These are phyloP conservation scores for Penicillium macrosclerotiorum DNA, from an alignment of 495 filamentous ascomycete genomes.

Conservation along the genomic window DNA sequence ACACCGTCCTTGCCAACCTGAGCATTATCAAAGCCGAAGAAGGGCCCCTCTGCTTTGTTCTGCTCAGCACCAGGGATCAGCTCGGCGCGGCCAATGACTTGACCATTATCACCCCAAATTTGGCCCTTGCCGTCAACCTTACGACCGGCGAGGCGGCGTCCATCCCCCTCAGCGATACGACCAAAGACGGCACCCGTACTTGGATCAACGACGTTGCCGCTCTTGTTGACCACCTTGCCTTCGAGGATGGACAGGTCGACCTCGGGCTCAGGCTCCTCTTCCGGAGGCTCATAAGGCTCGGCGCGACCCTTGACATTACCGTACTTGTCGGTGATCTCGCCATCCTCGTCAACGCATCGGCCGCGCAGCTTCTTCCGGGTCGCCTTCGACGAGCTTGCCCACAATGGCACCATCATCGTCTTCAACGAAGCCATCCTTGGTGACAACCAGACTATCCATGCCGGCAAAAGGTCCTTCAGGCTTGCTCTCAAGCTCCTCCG, in stretches of 20 bases:
- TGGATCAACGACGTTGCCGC: constrained; percentile 75
- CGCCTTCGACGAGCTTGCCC: constrained; percentile 73
- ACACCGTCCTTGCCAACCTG: constrained; percentile 76
- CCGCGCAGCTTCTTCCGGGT: constrained; percentile 70
- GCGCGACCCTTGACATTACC: constrained; percentile 78
- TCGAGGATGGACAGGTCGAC: constrained; percentile 68
- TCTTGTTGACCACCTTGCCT: constrained; percentile 83
- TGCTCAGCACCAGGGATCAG: constrained; percentile 72
- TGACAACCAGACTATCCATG: constrained; percentile 66
- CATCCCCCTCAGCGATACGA: constrained; percentile 71
- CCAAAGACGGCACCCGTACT: constrained; percentile 69
- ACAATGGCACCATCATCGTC: constrained; percentile 67
- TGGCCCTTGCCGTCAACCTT: constrained; percentile 82
- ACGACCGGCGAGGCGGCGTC: constrained; percentile 66
- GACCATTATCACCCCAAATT: constrained; percentile 77
- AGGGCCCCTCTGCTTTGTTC: constrained; percentile 70
- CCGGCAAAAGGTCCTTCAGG: constrained; percentile 73
- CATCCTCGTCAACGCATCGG: constrained; percentile 77
- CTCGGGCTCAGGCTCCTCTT: constrained; percentile 49
- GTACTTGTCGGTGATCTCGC: constrained; percentile 76
- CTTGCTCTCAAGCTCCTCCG: constrained; percentile 67
- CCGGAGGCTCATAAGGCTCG: constrained; percentile 64
- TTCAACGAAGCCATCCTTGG: constrained; percentile 66
- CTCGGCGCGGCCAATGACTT: constrained; percentile 75
- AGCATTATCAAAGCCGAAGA: constrained; percentile 71